These are phyloP conservation scores for Penicillium sp. DNA, from an alignment of 2,329 filamentous ascomycete genomes.

Conservation along the genomic window DNA sequence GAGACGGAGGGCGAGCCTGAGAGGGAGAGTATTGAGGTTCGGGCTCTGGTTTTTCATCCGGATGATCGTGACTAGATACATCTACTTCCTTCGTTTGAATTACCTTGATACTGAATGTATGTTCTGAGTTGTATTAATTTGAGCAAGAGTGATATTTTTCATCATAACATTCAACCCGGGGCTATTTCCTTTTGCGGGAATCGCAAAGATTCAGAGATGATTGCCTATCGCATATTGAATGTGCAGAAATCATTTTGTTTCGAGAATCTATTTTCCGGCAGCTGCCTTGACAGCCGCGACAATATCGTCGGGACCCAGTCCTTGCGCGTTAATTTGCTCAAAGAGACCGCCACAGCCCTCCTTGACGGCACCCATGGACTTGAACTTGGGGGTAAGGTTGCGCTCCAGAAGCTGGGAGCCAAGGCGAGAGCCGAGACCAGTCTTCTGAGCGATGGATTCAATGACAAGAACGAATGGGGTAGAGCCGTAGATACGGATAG, in stretches of 20 bases:
- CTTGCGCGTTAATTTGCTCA: conserved; percentile 45
- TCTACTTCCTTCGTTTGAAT: background rate
- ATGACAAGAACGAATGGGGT: conserved; percentile 44
- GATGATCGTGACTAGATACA: conserved; percentile 36
- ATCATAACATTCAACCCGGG: background rate
- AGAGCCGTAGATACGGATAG: conserved; percentile 43
- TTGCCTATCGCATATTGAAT: background rate
- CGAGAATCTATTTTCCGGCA: conserved; percentile 24
- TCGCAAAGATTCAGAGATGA: background rate
- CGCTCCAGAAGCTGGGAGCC: conserved; percentile 44
- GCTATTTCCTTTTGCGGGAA: background rate
- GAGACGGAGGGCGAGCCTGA: conserved; percentile 44
- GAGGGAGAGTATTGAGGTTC: conserved; percentile 61
- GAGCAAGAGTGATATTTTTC: background rate
- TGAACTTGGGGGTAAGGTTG: conserved; percentile 43
- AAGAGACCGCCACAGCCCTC: conserved; percentile 46
- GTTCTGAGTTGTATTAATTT: background rate
- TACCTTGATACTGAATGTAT: background rate
- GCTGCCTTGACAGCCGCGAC: conserved; percentile 35
- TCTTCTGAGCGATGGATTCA: conserved; percentile 47
- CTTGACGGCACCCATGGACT: conserved; percentile 43
- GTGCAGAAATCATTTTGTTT: background rate
- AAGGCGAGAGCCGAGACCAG: conserved; percentile 43
- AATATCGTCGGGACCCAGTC: conserved; percentile 42
- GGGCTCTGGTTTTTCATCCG: conserved; percentile 58